Evolutionary conservation across 2,329 filamentous ascomycete species (phyloP).

Genomic region (Fusarium siculi): DNA sequence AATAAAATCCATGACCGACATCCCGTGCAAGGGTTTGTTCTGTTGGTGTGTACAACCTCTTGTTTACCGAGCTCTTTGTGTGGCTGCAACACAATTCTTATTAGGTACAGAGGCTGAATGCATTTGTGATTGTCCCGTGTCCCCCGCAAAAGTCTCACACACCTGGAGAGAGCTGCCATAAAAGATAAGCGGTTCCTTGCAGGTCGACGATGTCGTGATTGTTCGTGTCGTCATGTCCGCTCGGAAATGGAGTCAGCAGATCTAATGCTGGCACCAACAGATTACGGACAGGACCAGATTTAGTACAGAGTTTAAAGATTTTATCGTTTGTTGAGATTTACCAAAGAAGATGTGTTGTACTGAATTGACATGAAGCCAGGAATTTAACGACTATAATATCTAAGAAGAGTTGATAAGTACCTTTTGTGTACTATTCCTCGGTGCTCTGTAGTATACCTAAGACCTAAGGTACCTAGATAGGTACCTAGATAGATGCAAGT

Average conservation of each 20-base stretch:
- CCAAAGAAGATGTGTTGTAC: not conserved
- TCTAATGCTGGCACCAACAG: not conserved
- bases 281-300: not conserved
- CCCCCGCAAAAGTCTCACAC: conserved; percentile 26
- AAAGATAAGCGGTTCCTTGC: conserved; percentile 36
- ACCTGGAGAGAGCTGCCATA: conserved; percentile 15
- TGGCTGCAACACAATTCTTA: conserved; percentile 16
- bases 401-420: not conserved
- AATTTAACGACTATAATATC: not conserved
- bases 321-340: not conserved
- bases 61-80: conserved; percentile 10
- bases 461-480: too few species aligned
- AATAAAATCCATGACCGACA: conserved; percentile 34
- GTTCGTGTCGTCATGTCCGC: conserved; percentile 28
- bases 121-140: conserved; percentile 8
- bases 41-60: conserved; percentile 33
- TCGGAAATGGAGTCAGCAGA: conserved; percentile 21
- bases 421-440: not conserved
- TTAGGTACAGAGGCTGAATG: conserved; percentile 3
- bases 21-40: conserved; percentile 28
- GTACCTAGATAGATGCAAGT: not conserved
- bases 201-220: conserved; percentile 32
- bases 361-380: not conserved
- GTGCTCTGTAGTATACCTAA: not conserved
- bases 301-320: not conserved